Conservation (phyloP, 495 filamentous ascomycete genomes). For the Talaromyces thailandensis region DNA sequence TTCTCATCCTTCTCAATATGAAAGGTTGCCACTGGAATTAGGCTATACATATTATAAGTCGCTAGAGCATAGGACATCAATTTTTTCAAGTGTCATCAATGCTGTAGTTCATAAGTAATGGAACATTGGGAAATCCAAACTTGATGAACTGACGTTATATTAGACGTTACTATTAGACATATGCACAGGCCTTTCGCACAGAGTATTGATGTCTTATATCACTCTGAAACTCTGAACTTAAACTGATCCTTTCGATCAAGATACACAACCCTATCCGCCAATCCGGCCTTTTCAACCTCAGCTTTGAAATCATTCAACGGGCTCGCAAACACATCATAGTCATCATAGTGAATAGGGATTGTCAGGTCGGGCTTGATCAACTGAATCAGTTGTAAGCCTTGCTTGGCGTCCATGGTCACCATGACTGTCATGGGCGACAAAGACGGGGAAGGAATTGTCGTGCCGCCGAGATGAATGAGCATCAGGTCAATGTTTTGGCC, state of each 20-base stretch:
- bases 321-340: conserved; percentile 55
- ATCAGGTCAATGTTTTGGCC: conserved; percentile 54
- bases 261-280: conserved; percentile 47
- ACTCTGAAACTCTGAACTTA: conserved; percentile 37
- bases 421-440: conserved; percentile 45
- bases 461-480: conserved; percentile 59
- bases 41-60: no score
- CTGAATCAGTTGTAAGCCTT: conserved; percentile 52
- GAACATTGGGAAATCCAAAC: no score
- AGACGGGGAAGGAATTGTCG: conserved; percentile 49
- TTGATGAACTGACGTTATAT: no score
- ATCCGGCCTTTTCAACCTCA: conserved; percentile 41
- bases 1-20: no score
- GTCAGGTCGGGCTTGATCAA: conserved; percentile 54
- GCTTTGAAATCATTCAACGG: conserved; percentile 52
- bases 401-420: conserved; percentile 65
- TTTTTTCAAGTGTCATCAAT: no score
- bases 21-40: no score
- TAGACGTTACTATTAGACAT: no score
- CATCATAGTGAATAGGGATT: conserved; percentile 64
- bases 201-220: no score
- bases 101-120: no score
- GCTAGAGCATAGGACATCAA: no score
- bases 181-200: no score
- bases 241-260: conserved; percentile 53